Evolutionary conservation across 2,329 filamentous ascomycete species (phyloP).

Genomic region (Aspergillus pseudotamarii): DNA sequence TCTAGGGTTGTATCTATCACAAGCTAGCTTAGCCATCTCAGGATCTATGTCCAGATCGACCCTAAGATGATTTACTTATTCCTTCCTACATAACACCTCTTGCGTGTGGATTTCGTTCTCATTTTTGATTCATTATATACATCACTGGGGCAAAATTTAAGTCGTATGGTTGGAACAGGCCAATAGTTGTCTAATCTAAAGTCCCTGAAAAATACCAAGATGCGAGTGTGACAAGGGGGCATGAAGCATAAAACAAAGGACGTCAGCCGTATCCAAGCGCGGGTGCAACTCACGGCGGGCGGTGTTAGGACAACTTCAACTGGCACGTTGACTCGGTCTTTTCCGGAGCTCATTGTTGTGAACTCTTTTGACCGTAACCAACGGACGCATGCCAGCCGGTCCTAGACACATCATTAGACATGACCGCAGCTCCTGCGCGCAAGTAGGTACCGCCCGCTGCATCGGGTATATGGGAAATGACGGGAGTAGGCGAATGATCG

Average conservation of each 20-base stretch:
- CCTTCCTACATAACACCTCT: neutral
- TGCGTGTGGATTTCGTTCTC: conserved; percentile 1
- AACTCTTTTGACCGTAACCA: neutral
- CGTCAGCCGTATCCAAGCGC: conserved; percentile 4
- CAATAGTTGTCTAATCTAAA: conserved; percentile 1
- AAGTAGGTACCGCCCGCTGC: neutral
- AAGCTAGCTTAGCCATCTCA: no score
- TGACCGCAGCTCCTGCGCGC: neutral
- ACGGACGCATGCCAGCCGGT: neutral
- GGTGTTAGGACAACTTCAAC: neutral
- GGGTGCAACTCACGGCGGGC: conserved; percentile 1
- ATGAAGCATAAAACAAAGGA: conserved; percentile 7
- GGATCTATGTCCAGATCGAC: neutral
- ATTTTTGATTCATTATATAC: conserved; percentile 19
- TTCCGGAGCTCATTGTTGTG: neutral
- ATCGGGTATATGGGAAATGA: conserved; percentile 1
- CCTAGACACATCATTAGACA: conserved; percentile 9
- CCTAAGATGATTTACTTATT: neutral
- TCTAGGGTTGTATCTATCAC: no score
- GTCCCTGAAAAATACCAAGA: neutral
- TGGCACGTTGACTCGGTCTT: neutral
- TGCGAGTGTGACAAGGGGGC: conserved; percentile 2
- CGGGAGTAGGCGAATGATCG: neutral
- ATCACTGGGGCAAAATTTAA: conserved; percentile 6
- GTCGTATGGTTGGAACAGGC: neutral